Percentiles rank a stretch among this genome's conserved stretches.
These are phyloP conservation scores for Anaeramoeba ignava DNA, from an alignment of 78 protist species.

Conservation along the genomic window DNA sequence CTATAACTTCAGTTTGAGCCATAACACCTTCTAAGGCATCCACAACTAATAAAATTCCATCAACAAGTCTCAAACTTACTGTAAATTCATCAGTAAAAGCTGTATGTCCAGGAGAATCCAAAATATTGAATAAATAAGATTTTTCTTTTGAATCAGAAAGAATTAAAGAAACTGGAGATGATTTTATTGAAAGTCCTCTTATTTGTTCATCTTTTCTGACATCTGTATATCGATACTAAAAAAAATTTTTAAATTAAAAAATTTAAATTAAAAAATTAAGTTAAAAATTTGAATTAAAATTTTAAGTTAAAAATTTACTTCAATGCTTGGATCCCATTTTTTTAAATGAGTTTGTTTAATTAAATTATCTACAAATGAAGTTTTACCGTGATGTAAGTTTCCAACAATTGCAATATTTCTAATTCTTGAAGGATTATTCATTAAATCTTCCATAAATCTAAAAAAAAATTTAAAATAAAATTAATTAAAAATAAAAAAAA, in stretches of 20 bases:
- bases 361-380: constrained; percentile 73
- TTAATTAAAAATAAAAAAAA: background rate
- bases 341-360: constrained; percentile 65
- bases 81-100: constrained; percentile 73
- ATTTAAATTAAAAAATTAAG: too few relatives aligned
- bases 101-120: constrained; percentile 98
- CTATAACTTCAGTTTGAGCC: constrained; percentile 57
- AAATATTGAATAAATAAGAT: constrained; percentile 64
- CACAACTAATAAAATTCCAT: constrained; percentile 79
- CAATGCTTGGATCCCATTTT: background rate
- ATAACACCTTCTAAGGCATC: constrained; percentile 91
- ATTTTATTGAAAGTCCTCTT: constrained; percentile 69
- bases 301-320: too few relatives aligned
- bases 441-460: constrained; percentile 39
- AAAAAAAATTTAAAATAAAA: background rate
- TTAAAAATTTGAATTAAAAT: too few relatives aligned
- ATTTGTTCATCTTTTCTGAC: constrained; percentile 76
- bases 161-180: constrained; percentile 79
- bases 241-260: too few relatives aligned
- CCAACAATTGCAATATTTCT: constrained; percentile 81
- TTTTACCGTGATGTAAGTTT: constrained; percentile 81
- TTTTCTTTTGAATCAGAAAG: constrained; percentile 58
- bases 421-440: constrained; percentile 46
- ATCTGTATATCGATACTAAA: constrained; percentile 76
- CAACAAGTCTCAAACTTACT: constrained; percentile 72